These are phyloP conservation scores for Schwanniomyces yamadae DNA, from an alignment of 805 yeast species.

Conservation along the genomic window DNA sequence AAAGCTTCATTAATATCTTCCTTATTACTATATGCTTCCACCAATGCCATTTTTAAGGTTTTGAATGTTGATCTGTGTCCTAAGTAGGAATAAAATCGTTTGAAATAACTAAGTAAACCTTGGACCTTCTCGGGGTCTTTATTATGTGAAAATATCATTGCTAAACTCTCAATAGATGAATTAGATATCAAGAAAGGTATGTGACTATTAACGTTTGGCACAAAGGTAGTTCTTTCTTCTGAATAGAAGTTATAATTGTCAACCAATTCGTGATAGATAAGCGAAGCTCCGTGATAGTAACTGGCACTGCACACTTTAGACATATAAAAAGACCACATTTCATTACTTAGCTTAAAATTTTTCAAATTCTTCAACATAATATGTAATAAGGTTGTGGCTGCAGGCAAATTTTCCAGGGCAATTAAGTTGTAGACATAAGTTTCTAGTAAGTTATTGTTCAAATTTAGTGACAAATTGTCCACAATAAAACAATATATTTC, in stretches of 20 bases:
- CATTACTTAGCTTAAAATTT: slow-evolving; percentile 24
- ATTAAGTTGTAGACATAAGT: slow-evolving; percentile 21
- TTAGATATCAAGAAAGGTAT: slow-evolving; percentile 36
- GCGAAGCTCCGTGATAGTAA: slow-evolving; percentile 29
- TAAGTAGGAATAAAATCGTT: slow-evolving; percentile 35
- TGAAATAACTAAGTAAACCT: slow-evolving; percentile 35
- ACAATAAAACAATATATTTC: slow-evolving; percentile 11
- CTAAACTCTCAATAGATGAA: slow-evolving; percentile 21
- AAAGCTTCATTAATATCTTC: slow-evolving; percentile 24
- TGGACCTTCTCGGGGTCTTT: slow-evolving; percentile 24
- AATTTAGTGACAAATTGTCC: slow-evolving; percentile 4
- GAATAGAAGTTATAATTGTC: slow-evolving; percentile 21
- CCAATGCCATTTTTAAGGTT: slow-evolving; percentile 23
- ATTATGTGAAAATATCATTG: slow-evolving; percentile 26
- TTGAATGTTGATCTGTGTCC: slow-evolving; percentile 30
- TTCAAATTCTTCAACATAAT: slow-evolving; percentile 14
- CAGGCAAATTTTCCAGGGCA: slow-evolving; percentile 17
- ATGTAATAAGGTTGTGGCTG: slow-evolving; percentile 28
- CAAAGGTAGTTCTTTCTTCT: slow-evolving; percentile 7
- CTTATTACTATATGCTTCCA: slow-evolving; percentile 29
- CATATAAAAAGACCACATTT: slow-evolving; percentile 33
- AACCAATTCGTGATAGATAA: slow-evolving; percentile 37
- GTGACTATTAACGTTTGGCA: slow-evolving; percentile 15
- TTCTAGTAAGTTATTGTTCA: slow-evolving; percentile 20
- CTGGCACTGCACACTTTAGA: slow-evolving; percentile 21